Evolutionary conservation across 345 rosid species (phyloP).

Genomic region (Crucihimalaya himalaica): DNA sequence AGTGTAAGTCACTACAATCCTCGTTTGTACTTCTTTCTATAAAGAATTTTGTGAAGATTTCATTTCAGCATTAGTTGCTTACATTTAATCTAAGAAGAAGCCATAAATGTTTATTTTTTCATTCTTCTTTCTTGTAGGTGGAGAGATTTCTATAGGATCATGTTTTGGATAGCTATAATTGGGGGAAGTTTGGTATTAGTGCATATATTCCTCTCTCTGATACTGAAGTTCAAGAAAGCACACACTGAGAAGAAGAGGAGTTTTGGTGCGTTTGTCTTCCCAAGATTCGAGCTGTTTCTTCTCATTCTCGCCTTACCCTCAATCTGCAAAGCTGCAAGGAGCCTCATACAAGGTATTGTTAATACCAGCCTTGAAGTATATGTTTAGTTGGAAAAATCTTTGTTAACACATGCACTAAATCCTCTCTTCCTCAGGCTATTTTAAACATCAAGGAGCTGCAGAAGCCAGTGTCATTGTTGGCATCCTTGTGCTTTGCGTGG

Average conservation of each 20-base stretch:
- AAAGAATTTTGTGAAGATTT: neutral
- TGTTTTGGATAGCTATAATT: constrained; percentile 88
- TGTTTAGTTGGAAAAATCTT: neutral
- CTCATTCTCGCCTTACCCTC: constrained; percentile 74
- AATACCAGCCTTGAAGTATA: neutral
- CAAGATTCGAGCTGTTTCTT: constrained; percentile 84
- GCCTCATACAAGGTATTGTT: constrained; percentile 62
- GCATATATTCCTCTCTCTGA: constrained; percentile 53
- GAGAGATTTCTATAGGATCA: constrained; percentile 78
- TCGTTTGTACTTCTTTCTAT: neutral
- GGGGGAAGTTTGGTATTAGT: constrained; percentile 66
- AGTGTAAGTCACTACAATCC: constrained; percentile 50
- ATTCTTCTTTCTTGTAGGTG: constrained; percentile 55
- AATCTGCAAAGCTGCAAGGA: constrained; percentile 65
- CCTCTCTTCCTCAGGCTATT: constrained; percentile 26
- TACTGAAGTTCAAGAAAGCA: constrained; percentile 56
- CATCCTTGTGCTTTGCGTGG: constrained; percentile 54
- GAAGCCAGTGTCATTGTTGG: constrained; percentile 56
- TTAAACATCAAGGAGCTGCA: constrained; percentile 51
- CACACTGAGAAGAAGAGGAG: constrained; percentile 45
- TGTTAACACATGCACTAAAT: neutral
- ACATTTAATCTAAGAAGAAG: neutral
- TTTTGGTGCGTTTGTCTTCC: constrained; percentile 72
- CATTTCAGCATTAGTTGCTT: neutral
- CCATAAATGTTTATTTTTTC: constrained; percentile 1